Evolutionary conservation across 2,329 filamentous ascomycete species (phyloP).

Genomic region (Ambrosiella beaveri): DNA sequence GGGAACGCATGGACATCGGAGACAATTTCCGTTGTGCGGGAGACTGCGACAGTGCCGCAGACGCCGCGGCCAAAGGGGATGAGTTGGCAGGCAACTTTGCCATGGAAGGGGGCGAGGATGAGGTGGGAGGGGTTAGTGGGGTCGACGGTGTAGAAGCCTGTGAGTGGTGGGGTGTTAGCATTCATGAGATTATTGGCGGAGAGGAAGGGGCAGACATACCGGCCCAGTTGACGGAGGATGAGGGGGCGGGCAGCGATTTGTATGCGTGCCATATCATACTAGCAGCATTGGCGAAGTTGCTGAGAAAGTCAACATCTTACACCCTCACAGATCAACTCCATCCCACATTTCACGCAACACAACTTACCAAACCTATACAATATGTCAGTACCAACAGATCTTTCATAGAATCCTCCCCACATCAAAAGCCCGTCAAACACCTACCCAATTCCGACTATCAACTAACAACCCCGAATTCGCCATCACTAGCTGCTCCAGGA

Average conservation of each 20-base stretch:
- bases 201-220: slow-evolving; percentile 24
- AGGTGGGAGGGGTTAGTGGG: slow-evolving; percentile 29
- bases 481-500: slow-evolving; percentile 55
- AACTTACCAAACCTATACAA: slow-evolving; percentile 9
- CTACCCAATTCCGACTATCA: slow-evolving; percentile 65
- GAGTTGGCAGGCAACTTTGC: slow-evolving; percentile 63
- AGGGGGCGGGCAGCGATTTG: slow-evolving; percentile 51
- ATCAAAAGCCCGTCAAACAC: slow-evolving; percentile 15
- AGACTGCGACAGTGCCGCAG: slow-evolving; percentile 52
- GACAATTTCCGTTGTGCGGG: slow-evolving; percentile 45
- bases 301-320: slow-evolving; percentile 19
- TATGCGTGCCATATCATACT: slow-evolving; percentile 67
- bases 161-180: background rate
- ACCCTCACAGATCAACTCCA: background rate
- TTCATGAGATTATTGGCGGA: background rate
- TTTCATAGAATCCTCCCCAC: background rate
- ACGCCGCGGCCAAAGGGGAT: slow-evolving; percentile 60
- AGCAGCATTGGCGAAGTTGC: slow-evolving; percentile 61
- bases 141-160: slow-evolving; percentile 60
- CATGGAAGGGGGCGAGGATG: slow-evolving; percentile 65
- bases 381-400: background rate
- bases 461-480: slow-evolving; percentile 53
- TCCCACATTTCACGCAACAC: background rate
- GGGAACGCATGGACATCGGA: slow-evolving; percentile 57
- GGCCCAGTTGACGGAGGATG: slow-evolving; percentile 58